These are phyloP conservation scores for Pythium sp. DNA, from an alignment of 352 stramenopile species.

Conservation along the genomic window DNA sequence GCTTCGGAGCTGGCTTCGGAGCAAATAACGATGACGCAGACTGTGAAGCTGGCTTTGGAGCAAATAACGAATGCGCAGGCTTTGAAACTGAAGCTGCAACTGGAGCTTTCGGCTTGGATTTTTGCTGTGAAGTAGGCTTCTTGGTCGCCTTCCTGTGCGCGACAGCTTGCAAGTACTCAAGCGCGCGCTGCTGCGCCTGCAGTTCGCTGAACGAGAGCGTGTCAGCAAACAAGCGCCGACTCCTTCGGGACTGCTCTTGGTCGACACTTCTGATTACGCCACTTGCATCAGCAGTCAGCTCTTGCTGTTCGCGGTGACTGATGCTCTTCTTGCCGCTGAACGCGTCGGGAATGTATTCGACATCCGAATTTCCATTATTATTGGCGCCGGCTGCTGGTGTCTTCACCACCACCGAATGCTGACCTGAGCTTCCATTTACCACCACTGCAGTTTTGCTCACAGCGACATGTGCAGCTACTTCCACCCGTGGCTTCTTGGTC, in stretches of 20 bases:
- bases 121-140: conserved; percentile 15
- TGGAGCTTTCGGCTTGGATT: neutral
- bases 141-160: conserved; percentile 13
- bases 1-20: neutral
- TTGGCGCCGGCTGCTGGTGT: neutral
- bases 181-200: conserved; percentile 55
- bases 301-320: neutral
- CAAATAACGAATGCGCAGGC: neutral
- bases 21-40: neutral
- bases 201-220: conserved; percentile 56
- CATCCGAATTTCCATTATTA: conserved; percentile 2
- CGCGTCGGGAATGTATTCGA: conserved; percentile 9
- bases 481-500: conserved; percentile 14
- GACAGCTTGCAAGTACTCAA: conserved; percentile 26
- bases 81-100: neutral
- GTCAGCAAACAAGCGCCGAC: conserved; percentile 32
- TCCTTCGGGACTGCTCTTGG: conserved; percentile 7
- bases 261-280: neutral
- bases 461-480: neutral
- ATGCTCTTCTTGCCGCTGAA: conserved; percentile 2
- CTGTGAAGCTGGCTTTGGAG: neutral
- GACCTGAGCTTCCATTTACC: neutral
- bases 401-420: neutral
- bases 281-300: neutral
- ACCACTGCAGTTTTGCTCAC: neutral